These are phyloP conservation scores for Spathaspora gorwiae DNA, from an alignment of 805 yeast species.

Conservation along the genomic window DNA sequence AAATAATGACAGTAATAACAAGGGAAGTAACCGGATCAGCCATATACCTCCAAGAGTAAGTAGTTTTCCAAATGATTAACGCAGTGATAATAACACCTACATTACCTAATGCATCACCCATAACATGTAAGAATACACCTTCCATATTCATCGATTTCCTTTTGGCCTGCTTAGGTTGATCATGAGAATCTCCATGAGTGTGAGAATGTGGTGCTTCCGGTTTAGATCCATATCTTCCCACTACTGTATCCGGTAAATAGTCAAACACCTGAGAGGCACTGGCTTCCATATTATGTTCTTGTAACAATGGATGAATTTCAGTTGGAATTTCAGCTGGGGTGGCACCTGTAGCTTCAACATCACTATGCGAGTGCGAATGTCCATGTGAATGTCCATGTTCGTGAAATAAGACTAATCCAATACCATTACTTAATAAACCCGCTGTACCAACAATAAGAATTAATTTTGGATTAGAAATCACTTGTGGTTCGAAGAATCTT, in stretches of 20 bases:
- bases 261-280: conserved; percentile 22
- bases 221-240: conserved; percentile 26
- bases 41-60: conserved; percentile 81
- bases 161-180: conserved; percentile 16
- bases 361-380: conserved; percentile 51
- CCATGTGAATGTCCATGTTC: conserved; percentile 51
- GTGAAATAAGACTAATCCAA: conserved; percentile 85
- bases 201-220: neutral
- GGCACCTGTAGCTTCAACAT: conserved; percentile 22
- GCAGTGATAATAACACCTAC: conserved; percentile 91
- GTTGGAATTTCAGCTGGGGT: conserved; percentile 7
- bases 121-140: conserved; percentile 91
- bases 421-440: conserved; percentile 76
- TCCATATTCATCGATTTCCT: conserved; percentile 87
- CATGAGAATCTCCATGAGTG: conserved; percentile 9
- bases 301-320: conserved; percentile 8
- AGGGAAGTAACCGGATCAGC: conserved; percentile 84
- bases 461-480: conserved; percentile 75
- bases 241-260: conserved; percentile 46
- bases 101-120: conserved; percentile 96
- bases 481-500: conserved; percentile 77
- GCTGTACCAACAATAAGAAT: conserved; percentile 77
- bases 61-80: conserved; percentile 88
- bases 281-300: neutral
- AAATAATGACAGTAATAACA: conserved; percentile 80